Conservation (phyloP, 2,329 filamentous ascomycete species). For the Blastomyces emzantsi region DNA sequence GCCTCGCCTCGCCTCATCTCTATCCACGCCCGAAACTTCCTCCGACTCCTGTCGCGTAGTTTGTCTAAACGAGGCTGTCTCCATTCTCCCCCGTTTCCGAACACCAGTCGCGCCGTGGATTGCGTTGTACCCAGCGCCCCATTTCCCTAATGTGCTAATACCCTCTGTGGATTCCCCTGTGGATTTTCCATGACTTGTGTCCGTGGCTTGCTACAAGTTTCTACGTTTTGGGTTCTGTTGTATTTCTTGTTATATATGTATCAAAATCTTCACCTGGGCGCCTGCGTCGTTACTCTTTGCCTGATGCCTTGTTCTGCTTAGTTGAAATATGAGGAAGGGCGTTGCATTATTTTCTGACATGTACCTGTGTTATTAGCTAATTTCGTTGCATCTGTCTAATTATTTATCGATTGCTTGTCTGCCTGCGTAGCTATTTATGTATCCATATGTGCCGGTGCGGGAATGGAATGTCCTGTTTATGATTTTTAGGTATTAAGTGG, state of each 20-base stretch:
- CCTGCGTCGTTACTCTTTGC: background rate
- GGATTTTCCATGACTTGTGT: background rate
- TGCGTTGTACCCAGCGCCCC: background rate
- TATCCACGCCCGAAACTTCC: background rate
- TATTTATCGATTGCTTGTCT: background rate
- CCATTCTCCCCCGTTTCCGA: background rate
- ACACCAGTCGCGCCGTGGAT: background rate
- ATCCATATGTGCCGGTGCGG: background rate
- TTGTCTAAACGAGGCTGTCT: background rate
- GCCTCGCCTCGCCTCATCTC: background rate
- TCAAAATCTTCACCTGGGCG: background rate
- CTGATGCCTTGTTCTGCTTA: background rate
- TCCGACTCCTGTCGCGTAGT: background rate
- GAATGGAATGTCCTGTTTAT: background rate
- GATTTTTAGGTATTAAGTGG: background rate
- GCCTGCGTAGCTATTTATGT: background rate
- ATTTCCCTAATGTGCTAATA: background rate
- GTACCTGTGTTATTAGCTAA: conserved; percentile 1
- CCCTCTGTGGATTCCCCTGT: background rate
- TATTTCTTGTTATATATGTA: background rate
- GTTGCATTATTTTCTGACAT: background rate
- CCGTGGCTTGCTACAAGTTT: background rate
- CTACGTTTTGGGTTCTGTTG: background rate
- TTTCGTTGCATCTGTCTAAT: background rate
- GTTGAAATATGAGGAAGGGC: background rate